Percentiles rank a stretch among this genome's conserved stretches.
These are phyloP conservation scores for Leptographium galeiforme DNA, from an alignment of 2,329 filamentous ascomycete species.

Conservation along the genomic window DNA sequence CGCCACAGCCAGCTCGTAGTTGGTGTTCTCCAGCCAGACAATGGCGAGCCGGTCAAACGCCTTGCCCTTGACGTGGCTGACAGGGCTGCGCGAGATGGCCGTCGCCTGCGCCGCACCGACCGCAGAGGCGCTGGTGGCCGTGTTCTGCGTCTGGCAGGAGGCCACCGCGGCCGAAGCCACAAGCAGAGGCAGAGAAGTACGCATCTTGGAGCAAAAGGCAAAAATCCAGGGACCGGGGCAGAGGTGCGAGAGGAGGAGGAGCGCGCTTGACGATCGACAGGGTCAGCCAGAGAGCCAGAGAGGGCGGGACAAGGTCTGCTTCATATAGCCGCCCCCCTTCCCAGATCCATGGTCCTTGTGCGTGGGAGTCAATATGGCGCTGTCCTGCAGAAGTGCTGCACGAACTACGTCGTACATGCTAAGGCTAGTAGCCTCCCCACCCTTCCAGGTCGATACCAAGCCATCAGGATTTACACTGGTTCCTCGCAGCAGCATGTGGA, in stretches of 20 bases:
- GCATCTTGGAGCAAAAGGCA: conserved; percentile 3
- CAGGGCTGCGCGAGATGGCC: conserved; percentile 45
- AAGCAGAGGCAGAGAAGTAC: conserved; percentile 3
- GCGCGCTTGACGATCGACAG: background rate
- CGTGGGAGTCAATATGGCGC: no score
- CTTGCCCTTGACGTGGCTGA: conserved; percentile 53
- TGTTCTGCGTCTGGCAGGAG: conserved; percentile 22
- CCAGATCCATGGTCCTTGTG: background rate
- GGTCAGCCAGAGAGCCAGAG: background rate
- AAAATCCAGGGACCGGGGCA: background rate
- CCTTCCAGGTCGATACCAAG: background rate
- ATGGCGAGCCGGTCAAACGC: conserved; percentile 59
- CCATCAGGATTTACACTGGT: background rate
- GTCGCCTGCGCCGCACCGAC: conserved; percentile 46
- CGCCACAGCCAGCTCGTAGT: conserved; percentile 48
- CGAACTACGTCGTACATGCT: no score
- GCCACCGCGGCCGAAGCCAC: conserved; percentile 9
- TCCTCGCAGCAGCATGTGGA: background rate
- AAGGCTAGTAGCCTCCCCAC: no score
- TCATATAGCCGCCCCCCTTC: background rate
- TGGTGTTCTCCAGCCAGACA: conserved; percentile 69
- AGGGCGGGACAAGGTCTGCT: background rate
- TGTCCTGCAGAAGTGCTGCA: no score
- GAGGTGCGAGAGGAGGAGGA: background rate
- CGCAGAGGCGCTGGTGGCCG: conserved; percentile 34